Evolutionary conservation across 148 eudicot species (phyloP).

Genomic region (Vaccinium macrocarpon): DNA sequence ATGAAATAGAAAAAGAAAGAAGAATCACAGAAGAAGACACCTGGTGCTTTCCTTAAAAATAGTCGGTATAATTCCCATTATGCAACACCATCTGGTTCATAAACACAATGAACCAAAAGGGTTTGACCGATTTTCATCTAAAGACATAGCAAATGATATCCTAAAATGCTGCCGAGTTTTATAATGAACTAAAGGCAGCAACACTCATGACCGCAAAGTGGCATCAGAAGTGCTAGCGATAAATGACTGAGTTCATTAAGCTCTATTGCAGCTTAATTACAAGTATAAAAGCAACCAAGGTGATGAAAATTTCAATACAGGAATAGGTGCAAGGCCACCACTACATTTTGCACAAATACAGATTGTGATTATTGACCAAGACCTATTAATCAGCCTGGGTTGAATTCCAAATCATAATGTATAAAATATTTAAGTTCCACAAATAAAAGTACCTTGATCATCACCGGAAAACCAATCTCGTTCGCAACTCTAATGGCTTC

Average conservation of each 20-base stretch:
- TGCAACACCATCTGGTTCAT: background rate
- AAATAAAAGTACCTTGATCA: constrained; percentile 72
- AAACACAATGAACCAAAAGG: background rate
- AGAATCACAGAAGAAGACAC: background rate
- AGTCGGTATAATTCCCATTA: background rate
- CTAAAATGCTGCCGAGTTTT: background rate
- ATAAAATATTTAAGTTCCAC: constrained; percentile 2
- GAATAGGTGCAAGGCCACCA: background rate
- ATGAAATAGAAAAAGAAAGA: background rate
- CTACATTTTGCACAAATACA: background rate
- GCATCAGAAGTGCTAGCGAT: background rate
- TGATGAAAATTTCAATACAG: background rate
- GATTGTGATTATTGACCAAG: background rate
- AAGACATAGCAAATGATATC: background rate
- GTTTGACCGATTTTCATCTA: background rate
- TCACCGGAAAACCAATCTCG: constrained; percentile 88
- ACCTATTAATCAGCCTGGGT: background rate
- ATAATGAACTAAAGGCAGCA: background rate
- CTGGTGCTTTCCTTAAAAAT: background rate
- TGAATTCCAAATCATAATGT: constrained; percentile 2
- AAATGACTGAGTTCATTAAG: background rate
- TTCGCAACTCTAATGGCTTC: constrained; percentile 82
- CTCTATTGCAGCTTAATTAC: background rate
- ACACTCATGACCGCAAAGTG: background rate
- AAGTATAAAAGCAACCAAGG: background rate